Percentiles rank a stretch among this genome's conserved stretches.
These are phyloP conservation scores for Exophiala bonariae DNA, from an alignment of 2,329 filamentous ascomycete species.

Conservation along the genomic window DNA sequence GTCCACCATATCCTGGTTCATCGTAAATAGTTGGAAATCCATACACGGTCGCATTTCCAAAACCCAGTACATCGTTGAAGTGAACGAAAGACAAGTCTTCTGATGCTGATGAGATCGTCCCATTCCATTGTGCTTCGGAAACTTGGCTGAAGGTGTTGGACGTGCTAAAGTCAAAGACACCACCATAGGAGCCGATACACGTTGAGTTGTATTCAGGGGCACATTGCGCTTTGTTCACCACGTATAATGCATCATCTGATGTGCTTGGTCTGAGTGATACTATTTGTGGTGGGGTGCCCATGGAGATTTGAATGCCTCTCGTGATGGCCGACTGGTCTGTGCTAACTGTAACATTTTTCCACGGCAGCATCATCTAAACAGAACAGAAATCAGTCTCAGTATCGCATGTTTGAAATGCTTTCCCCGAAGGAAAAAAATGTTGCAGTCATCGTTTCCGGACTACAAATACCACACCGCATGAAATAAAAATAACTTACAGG, in stretches of 20 bases:
- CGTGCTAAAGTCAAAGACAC: slow-evolving; percentile 21
- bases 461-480: not conserved
- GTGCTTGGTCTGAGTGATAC: slow-evolving; percentile 24
- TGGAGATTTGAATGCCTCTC: slow-evolving; percentile 21
- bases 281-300: slow-evolving; percentile 26
- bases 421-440: too few species aligned
- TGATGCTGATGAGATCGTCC: slow-evolving; percentile 9
- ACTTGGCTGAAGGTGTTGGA: slow-evolving; percentile 20
- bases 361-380: slow-evolving; percentile 16
- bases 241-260: slow-evolving; percentile 20
- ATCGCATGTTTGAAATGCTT: not conserved
- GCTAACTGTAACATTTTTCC: slow-evolving; percentile 24
- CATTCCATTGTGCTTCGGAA: slow-evolving; percentile 23
- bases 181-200: slow-evolving; percentile 20
- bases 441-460: too few species aligned
- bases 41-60: slow-evolving; percentile 19
- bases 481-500: slow-evolving; percentile 4
- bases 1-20: slow-evolving; percentile 23
- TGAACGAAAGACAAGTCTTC: slow-evolving; percentile 19
- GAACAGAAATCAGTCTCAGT: not conserved
- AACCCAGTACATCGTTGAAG: slow-evolving; percentile 24
- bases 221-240: slow-evolving; percentile 24
- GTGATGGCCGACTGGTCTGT: slow-evolving; percentile 22
- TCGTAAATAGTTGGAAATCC: slow-evolving; percentile 23
- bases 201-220: slow-evolving; percentile 22